phyloP scores from a whole-genome alignment of 768 basidiomycete genomes.

The Hericium coralloides region DNA sequence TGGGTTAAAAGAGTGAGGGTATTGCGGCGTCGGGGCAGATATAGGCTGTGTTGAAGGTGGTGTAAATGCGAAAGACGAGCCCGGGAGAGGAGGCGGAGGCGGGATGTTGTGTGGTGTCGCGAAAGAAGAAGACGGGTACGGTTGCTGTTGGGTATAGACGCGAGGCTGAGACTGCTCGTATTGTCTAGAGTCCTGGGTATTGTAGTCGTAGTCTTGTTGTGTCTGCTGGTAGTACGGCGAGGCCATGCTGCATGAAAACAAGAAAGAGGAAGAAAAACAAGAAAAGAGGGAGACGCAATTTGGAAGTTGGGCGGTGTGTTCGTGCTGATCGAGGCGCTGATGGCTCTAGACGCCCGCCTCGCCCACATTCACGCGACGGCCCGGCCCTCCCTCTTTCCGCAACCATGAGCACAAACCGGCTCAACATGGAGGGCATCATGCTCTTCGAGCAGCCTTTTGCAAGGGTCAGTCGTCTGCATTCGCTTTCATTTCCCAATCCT shows the following conservation, averaged over 20 bases:
- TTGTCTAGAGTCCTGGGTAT: not conserved
- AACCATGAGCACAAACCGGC: slow-evolving; percentile 32
- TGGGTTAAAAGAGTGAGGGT: slow-evolving; percentile 9
- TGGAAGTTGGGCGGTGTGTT: not conserved
- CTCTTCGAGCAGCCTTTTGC: slow-evolving; percentile 83
- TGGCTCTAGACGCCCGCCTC: not conserved
- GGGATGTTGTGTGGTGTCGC: not conserved
- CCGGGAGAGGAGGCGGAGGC: not conserved
- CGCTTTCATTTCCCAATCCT: not conserved
- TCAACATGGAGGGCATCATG: slow-evolving; percentile 65
- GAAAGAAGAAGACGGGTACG: not conserved
- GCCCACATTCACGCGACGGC: not conserved
- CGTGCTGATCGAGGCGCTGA: not conserved
- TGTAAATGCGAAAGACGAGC: not conserved
- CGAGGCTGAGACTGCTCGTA: not conserved
- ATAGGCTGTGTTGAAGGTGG: slow-evolving; percentile 4
- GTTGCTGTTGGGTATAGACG: not conserved
- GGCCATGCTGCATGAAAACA: not conserved
- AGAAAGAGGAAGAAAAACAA: not conserved
- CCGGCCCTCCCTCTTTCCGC: not conserved
- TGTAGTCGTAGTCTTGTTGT: not conserved
- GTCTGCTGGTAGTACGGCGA: too few species aligned
- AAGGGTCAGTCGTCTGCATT: slow-evolving; percentile 35
- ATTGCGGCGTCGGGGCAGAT: slow-evolving; percentile 14
- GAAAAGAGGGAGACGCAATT: not conserved